These are phyloP conservation scores for Podaxis sp. DNA, from an alignment of 768 basidiomycete genomes.

Conservation along the genomic window DNA sequence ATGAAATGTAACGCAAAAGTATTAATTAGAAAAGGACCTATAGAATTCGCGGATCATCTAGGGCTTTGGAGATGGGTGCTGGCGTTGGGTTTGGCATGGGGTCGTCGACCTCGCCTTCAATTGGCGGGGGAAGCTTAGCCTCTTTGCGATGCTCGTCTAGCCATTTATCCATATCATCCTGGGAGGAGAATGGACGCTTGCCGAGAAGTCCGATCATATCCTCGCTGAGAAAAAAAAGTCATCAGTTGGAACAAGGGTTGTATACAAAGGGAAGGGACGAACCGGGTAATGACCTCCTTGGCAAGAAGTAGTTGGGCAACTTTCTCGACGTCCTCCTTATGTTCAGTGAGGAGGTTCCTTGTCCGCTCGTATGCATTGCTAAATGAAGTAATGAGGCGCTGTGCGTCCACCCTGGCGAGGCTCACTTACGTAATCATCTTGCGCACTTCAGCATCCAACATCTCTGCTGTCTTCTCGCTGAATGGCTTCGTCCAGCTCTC, in stretches of 20 bases:
- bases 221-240: conserved; percentile 47
- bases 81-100: conserved; percentile 51
- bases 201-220: conserved; percentile 85
- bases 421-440: conserved; percentile 76
- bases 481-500: conserved; percentile 97
- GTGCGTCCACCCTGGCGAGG: no score
- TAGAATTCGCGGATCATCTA: conserved; percentile 25
- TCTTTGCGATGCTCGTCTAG: conserved; percentile 70
- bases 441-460: conserved; percentile 87
- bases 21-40: not conserved
- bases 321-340: conserved; percentile 88
- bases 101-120: conserved; percentile 30
- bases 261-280: conserved; percentile 13
- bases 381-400: not conserved
- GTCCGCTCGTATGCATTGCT: conserved; percentile 80
- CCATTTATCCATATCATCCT: conserved; percentile 97
- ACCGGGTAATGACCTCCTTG: conserved; percentile 96
- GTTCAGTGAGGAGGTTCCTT: conserved; percentile 72
- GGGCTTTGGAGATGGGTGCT: conserved; percentile 34
- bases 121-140: conserved; percentile 43
- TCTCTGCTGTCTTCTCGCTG: conserved; percentile 95
- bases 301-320: conserved; percentile 88
- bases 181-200: conserved; percentile 75
- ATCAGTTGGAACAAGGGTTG: not conserved
- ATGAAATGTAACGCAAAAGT: not conserved